Conservation (phyloP, 2,329 filamentous ascomycete genomes). For the Dryadomyces quercivorus region DNA sequence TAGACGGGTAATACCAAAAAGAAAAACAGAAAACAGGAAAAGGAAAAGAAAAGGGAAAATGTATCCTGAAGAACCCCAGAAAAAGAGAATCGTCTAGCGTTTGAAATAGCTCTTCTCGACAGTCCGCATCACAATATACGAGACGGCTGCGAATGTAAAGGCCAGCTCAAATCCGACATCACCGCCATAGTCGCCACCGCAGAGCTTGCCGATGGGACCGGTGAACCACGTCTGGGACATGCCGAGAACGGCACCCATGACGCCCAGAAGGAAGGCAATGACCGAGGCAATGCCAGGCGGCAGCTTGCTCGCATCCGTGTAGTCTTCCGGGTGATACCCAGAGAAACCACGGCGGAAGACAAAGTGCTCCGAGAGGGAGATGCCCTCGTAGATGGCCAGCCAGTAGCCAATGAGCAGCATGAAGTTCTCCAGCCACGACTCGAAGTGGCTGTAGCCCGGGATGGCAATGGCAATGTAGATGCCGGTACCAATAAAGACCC, state of each 20-base stretch:
- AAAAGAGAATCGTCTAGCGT: constrained; percentile 11
- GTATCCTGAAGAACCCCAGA: not conserved
- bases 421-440: constrained; percentile 25
- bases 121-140: constrained; percentile 38
- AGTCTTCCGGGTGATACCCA: constrained; percentile 29
- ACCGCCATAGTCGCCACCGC: constrained; percentile 25
- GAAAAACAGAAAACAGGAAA: not conserved
- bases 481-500: constrained; percentile 43
- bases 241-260: constrained; percentile 40
- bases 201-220: constrained; percentile 45
- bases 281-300: constrained; percentile 24
- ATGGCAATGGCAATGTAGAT: constrained; percentile 49
- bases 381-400: constrained; percentile 31
- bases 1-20: too few relatives aligned
- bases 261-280: constrained; percentile 15
- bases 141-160: constrained; percentile 27
- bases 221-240: constrained; percentile 52
- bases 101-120: constrained; percentile 28
- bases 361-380: constrained; percentile 21
- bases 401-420: constrained; percentile 27
- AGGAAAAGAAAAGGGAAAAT: not conserved
- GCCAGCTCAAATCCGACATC: constrained; percentile 57
- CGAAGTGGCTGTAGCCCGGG: constrained; percentile 21
- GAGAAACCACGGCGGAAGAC: constrained; percentile 33
- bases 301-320: constrained; percentile 30